Percentiles rank a stretch among this genome's conserved stretches.
Conservation (phyloP, 495 filamentous ascomycete genomes). For the Penicillium subrubescens region DNA sequence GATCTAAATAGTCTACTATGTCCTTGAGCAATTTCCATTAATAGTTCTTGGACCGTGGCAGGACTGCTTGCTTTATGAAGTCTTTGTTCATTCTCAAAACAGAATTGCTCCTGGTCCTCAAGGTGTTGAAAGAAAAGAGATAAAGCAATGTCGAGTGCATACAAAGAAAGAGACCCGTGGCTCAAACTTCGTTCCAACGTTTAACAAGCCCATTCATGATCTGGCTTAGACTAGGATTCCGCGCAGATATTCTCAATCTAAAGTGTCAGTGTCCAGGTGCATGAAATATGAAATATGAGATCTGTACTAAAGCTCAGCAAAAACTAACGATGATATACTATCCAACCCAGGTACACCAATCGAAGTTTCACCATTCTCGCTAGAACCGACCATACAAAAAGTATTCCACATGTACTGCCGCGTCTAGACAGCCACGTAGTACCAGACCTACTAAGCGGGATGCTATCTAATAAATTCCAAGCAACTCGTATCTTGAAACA, state of each 20-base stretch:
- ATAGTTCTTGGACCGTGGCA: not conserved
- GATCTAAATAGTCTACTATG: not conserved
- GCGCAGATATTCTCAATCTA: too few relatives aligned
- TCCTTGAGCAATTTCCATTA: not conserved
- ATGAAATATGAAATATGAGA: too few relatives aligned
- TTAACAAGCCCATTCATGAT: too few relatives aligned
- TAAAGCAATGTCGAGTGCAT: not conserved
- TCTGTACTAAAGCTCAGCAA: too few relatives aligned
- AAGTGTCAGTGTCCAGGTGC: too few relatives aligned
- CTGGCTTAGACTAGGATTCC: too few relatives aligned
- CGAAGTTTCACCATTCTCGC: too few relatives aligned
- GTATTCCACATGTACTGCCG: not conserved
- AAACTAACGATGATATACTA: too few relatives aligned
- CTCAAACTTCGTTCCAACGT: not conserved
- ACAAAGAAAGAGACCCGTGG: not conserved
- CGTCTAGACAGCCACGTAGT: not conserved
- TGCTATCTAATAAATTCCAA: not conserved
- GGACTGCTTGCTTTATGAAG: not conserved
- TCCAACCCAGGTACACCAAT: too few relatives aligned
- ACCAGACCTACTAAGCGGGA: not conserved
- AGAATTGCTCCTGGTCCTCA: not conserved
- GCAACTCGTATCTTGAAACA: not conserved
- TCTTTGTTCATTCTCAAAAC: not conserved
- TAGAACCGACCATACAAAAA: too few relatives aligned
- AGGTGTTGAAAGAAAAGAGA: not conserved